Percentiles rank a stretch among this genome's conserved stretches.
phyloP scores from a whole-genome alignment of 2,329 filamentous ascomycete species.

The Exophiala xenobiotica region DNA sequence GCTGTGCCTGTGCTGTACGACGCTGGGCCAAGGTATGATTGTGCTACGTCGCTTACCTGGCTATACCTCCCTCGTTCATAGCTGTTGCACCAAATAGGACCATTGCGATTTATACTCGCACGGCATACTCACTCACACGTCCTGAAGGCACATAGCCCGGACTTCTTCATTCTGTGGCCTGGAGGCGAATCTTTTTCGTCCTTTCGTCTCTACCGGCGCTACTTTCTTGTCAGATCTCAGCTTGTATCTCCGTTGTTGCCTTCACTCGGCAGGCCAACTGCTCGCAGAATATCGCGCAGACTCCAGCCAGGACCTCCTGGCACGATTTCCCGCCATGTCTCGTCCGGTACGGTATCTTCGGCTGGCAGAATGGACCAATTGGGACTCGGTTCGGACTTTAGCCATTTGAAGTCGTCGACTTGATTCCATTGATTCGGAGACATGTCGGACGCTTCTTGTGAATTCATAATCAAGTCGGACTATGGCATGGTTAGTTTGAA shows the following conservation, averaged over 20 bases:
- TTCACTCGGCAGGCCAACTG: slow-evolving; percentile 22
- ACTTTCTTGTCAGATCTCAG: too few species aligned
- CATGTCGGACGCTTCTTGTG: slow-evolving; percentile 22
- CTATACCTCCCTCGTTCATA: too few species aligned
- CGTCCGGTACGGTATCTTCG: slow-evolving; percentile 57
- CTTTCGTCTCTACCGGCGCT: too few species aligned
- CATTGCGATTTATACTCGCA: too few species aligned
- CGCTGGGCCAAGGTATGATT: too few species aligned
- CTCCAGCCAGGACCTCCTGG: slow-evolving; percentile 62
- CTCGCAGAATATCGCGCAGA: slow-evolving; percentile 64
- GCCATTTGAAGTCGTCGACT: slow-evolving; percentile 97
- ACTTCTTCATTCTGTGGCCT: too few species aligned
- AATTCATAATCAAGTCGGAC: slow-evolving; percentile 27
- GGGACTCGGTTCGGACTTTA: slow-evolving; percentile 76
- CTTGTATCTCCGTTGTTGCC: slow-evolving; percentile 4
- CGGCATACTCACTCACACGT: too few species aligned
- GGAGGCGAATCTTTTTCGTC: too few species aligned
- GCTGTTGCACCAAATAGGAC: too few species aligned
- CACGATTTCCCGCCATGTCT: slow-evolving; percentile 68
- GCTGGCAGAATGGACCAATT: slow-evolving; percentile 76
- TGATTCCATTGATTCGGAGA: slow-evolving; percentile 74
- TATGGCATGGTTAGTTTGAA: slow-evolving; percentile 6
- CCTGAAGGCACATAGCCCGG: too few species aligned
- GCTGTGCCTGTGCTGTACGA: too few species aligned
- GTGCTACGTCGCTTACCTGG: too few species aligned